These are phyloP conservation scores for Gigaspora rosea DNA, from an alignment of 192 early-diverging fungal genomes.

Conservation along the genomic window DNA sequence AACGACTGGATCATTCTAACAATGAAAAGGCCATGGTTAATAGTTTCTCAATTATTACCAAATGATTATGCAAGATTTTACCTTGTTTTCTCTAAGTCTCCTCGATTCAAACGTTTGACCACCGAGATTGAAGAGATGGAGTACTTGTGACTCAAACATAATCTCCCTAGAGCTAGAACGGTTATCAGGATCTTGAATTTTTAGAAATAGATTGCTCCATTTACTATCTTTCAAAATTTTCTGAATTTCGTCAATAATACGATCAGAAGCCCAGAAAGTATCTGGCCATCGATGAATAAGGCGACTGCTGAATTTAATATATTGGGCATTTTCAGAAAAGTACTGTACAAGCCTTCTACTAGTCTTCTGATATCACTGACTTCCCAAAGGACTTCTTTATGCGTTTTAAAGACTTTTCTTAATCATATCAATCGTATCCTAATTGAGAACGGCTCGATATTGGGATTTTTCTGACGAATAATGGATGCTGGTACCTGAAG, in stretches of 20 bases:
- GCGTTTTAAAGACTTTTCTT: constrained; percentile 15
- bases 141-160: constrained; percentile 35
- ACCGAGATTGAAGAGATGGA: constrained; percentile 29
- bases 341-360: constrained; percentile 26
- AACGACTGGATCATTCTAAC: constrained; percentile 16
- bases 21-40: constrained; percentile 11
- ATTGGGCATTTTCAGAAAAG: constrained; percentile 26
- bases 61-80: constrained; percentile 22
- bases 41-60: not conserved
- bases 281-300: constrained; percentile 37
- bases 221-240: constrained; percentile 12
- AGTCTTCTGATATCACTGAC: constrained; percentile 28
- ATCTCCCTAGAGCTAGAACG: constrained; percentile 24
- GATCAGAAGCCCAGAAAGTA: constrained; percentile 35
- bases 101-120: constrained; percentile 28
- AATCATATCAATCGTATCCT: constrained; percentile 5
- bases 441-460: not conserved
- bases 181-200: constrained; percentile 12
- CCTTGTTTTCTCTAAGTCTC: constrained; percentile 12
- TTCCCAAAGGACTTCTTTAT: constrained; percentile 25
- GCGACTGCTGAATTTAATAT: constrained; percentile 30
- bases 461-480: not conserved
- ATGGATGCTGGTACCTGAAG: constrained; percentile 3
- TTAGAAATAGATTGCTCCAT: constrained; percentile 18
- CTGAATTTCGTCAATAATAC: constrained; percentile 18